These are phyloP conservation scores for Hymenoscyphus repandus DNA, from an alignment of 2,329 filamentous ascomycete genomes.

Conservation along the genomic window DNA sequence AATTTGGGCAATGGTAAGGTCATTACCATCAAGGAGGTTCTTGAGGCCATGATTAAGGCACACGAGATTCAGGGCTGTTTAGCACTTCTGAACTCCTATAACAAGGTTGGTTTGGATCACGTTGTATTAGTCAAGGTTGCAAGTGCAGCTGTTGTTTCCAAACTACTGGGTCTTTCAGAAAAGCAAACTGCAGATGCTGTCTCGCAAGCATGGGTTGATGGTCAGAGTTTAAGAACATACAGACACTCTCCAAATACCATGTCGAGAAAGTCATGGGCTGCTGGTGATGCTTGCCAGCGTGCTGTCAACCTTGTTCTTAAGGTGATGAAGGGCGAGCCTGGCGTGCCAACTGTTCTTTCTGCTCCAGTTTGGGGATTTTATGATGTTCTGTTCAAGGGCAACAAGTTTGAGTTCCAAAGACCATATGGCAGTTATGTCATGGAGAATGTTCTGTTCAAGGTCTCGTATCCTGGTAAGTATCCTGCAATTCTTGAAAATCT, in stretches of 20 bases:
- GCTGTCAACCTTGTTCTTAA: constrained; percentile 88
- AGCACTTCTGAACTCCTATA: constrained; percentile 96
- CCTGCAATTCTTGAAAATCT: neutral
- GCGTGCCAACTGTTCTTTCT: constrained; percentile 86
- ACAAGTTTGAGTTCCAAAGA: constrained; percentile 93
- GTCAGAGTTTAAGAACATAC: constrained; percentile 93
- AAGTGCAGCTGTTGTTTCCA: constrained; percentile 86
- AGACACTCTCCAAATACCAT: constrained; percentile 98
- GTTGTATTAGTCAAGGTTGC: constrained; percentile 98
- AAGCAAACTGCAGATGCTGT: constrained; percentile 91
- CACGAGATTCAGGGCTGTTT: constrained; percentile 98
- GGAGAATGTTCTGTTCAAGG: constrained; percentile 99
- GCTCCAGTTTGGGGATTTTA: constrained; percentile 98
- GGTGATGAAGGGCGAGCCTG: constrained; percentile 85
- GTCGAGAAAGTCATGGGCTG: constrained; percentile 98
- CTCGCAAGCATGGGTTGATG: constrained; percentile 96
- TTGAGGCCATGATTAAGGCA: constrained; percentile 98
- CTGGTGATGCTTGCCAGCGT: constrained; percentile 94
- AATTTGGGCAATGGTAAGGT: constrained; percentile 86
- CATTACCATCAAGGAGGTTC: constrained; percentile 81
- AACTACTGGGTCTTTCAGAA: constrained; percentile 87
- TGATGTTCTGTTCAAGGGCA: constrained; percentile 94
- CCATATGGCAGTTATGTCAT: constrained; percentile 98
- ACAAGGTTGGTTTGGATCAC: constrained; percentile 97
- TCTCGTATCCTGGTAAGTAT: constrained; percentile 82